Base-by-base conservation (phyloP, 495 filamentous ascomycete genomes). In the Pseudoneurospora amorphoporcata region DNA sequence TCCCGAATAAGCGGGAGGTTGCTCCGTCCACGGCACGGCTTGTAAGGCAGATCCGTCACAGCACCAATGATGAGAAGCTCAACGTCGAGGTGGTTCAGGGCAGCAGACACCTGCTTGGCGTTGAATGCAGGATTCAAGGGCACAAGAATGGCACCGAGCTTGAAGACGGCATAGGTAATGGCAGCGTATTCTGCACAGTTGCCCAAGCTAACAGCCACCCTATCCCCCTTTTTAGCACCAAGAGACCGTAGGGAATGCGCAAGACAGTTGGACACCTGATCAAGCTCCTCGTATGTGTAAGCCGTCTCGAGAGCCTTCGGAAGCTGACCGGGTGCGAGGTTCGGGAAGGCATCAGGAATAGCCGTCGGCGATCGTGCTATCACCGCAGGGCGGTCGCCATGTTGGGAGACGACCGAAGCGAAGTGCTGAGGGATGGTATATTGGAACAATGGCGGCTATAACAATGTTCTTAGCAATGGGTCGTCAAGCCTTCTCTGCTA, bases 111-210 rank as follows among this genome's bases (percentile, higher is more conserved):
- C 81, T 99, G 95, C 16, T 83, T 78, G 23, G 86, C 82, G 76
- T 94, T 97, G 86, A 98, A 99, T 0, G 89, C 92, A 3, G 94
- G 95, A 81, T 99, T 99, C 40, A 99, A 84, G 2, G 95, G 95
- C 2, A 97, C 94, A 72, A 98, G 83, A 68, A 98, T 90, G 58
- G 93, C 95, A 17, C 95, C 95, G 3, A 98, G 86, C 80, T 99
- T 98, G 81, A 95, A 97, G 29, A 97, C 74, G 6, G 94, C 94
- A 82, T 99, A 98, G 32, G 92, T 96, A 17, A 88, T 81, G 79
- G 90, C 88, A 4, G 92, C 92, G 77, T 90, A 94, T 82, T 97
- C 94, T 78, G 92, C 84, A 39, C 88, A 90, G 76, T 97, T 99
- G 2, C 95, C 94, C 23, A 97, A 80, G 75, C 90, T 92, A 16